Evolutionary conservation across 2,329 filamentous ascomycete species (phyloP), one percentile per base, ranked within the genome.

Genomic region (Pseudocercospora cruenta): DNA sequence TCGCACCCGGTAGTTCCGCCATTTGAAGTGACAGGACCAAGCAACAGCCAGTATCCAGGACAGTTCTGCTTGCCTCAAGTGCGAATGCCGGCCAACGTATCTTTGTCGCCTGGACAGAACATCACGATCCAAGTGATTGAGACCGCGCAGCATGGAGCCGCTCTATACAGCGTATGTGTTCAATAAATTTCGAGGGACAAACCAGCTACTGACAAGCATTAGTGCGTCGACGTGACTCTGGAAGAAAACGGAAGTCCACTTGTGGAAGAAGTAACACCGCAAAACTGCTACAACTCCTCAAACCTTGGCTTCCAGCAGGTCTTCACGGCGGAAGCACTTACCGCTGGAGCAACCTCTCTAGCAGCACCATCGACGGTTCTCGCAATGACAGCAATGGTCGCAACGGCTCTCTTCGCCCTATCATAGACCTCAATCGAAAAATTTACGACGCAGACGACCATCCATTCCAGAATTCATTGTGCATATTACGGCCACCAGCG

Each of bases 161-260:
- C 91, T 4, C 79, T 97, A 45, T 97, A 90, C 76, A 93, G 91
- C 67, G 91, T 94, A 83, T 72, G 90, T 81, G 65, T 51, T 16
- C 12, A 3, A 39, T 4, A 19, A 28, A 31, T 24, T 5, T 19
- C 16, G 43, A 16, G 28, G 31, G 54, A 21, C 16, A 31, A 39
- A 31, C 36, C 28, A 16, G 22, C n/a, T 55, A 47, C 64, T 67
- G 54, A 68, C 58, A 21, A 2, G 59, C 9, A 47, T 4, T 43
- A 97, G 93, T 98, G 95, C 77, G 94, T 96, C 72, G 94, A 98
- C 76, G 96, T 98, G 74, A 94, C 91, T 55, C 96, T 98, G 73
- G 92, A 90, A 57, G 91, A 93, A 1, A 91, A 91, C 36, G 36
- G 36, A 39, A 39, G 36, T 4, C 36, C 36, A n/a, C 36, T 16